phyloP scores from a whole-genome alignment of 169 alveolate genomes.

The Eimeria brunetti region DNA sequence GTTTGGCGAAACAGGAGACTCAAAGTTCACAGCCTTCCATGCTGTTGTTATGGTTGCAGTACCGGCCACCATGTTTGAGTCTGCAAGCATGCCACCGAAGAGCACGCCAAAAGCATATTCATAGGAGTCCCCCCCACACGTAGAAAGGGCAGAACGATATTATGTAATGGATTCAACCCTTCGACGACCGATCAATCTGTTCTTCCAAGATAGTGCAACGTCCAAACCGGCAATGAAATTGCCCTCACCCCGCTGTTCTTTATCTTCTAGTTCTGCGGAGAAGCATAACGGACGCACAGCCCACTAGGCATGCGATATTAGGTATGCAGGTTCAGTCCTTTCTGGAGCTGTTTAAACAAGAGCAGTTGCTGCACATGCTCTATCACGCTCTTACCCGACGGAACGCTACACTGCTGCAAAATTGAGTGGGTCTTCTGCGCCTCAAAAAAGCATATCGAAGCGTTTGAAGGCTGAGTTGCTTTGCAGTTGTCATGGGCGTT shows the following conservation, averaged over 20 bases:
- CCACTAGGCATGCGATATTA: background rate
- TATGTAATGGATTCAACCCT: background rate
- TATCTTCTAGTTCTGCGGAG: constrained; percentile 8
- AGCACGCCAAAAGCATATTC: background rate
- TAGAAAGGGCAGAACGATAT: background rate
- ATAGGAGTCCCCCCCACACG: background rate
- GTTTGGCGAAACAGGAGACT: constrained; percentile 41
- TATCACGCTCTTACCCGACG: constrained; percentile 33
- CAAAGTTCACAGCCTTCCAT: constrained; percentile 19
- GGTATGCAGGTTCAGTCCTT: background rate
- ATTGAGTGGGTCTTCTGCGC: background rate
- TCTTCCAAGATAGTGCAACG: background rate
- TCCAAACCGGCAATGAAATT: background rate
- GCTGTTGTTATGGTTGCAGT: background rate
- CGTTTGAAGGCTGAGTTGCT: background rate
- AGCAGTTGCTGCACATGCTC: background rate
- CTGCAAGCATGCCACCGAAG: constrained; percentile 24
- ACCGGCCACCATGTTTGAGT: constrained; percentile 65
- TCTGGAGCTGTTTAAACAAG: background rate
- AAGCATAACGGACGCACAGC: background rate
- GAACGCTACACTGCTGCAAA: constrained; percentile 29
- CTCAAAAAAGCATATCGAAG: background rate
- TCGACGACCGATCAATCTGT: background rate
- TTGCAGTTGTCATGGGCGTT: background rate
- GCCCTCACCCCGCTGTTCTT: constrained; percentile 24